Evolutionary conservation across 768 basidiomycete species (phyloP).

Genomic region (Candolleomyces aberdarensis): DNA sequence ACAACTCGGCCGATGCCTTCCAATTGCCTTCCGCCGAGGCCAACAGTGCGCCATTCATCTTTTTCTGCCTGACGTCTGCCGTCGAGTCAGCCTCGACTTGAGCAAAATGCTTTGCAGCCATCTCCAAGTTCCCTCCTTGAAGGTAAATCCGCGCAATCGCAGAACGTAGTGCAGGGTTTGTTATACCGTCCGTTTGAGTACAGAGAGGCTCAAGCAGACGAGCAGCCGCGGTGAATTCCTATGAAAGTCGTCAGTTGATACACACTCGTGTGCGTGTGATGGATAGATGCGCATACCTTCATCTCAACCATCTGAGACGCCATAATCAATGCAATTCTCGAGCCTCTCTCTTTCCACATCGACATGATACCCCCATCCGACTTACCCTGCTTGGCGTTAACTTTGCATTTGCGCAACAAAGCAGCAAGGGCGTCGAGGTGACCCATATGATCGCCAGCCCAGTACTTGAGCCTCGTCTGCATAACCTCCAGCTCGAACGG

Average conservation of each 20-base stretch:
- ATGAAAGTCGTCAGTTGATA: background rate
- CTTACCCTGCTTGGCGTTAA: constrained; percentile 39
- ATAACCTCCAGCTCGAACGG: constrained; percentile 68
- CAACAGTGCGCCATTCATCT: constrained; percentile 66
- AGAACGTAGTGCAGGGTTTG: constrained; percentile 59
- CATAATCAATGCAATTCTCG: constrained; percentile 72
- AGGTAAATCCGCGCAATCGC: constrained; percentile 73
- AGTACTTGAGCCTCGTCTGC: constrained; percentile 71
- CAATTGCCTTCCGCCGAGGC: constrained; percentile 72
- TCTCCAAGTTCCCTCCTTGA: constrained; percentile 62
- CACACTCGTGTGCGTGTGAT: no score
- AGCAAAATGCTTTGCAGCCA: constrained; percentile 58
- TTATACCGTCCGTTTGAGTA: constrained; percentile 27
- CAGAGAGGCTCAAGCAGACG: constrained; percentile 69
- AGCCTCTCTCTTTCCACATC: constrained; percentile 85
- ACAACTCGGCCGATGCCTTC: constrained; percentile 44
- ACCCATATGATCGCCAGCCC: constrained; percentile 77
- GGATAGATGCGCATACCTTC: constrained; percentile 46
- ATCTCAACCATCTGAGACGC: constrained; percentile 83
- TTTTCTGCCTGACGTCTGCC: constrained; percentile 42
- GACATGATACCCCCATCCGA: constrained; percentile 23
- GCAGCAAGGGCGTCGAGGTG: constrained; percentile 71
- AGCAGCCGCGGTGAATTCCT: constrained; percentile 72
- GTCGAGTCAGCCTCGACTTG: constrained; percentile 41
- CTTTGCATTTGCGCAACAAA: constrained; percentile 61